phyloP scores from a whole-genome alignment of 768 basidiomycete species.

The Psilocybe cyanescens region DNA sequence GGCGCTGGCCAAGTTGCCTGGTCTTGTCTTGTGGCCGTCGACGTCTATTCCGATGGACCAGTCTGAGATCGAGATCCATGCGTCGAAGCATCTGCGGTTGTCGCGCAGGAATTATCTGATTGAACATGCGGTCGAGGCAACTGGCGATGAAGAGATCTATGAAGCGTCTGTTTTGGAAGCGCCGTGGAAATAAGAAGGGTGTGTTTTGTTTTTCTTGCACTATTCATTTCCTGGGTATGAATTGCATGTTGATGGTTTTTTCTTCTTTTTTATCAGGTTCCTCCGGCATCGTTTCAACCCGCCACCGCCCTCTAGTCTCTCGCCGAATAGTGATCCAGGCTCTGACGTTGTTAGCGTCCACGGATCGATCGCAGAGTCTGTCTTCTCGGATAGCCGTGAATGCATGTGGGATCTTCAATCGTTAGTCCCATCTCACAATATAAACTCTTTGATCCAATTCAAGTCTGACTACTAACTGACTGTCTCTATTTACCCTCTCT shows the following conservation, averaged over 20 bases:
- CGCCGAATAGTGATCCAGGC: conserved; percentile 27
- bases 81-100: conserved; percentile 62
- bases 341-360: conserved; percentile 25
- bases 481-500: neutral
- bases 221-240: conserved; percentile 2
- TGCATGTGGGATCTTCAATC: conserved; percentile 35
- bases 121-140: conserved; percentile 38
- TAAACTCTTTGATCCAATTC: neutral
- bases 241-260: neutral
- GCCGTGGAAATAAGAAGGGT: conserved; percentile 62
- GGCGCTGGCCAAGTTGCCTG: conserved; percentile 50
- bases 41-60: conserved; percentile 61
- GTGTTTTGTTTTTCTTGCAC: conserved; percentile 1
- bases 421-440: conserved; percentile 19
- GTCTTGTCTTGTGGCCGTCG: conserved; percentile 60
- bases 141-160: conserved; percentile 38
- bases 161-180: conserved; percentile 40
- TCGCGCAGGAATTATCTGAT: conserved; percentile 40
- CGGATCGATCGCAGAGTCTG: conserved; percentile 28
- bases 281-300: conserved; percentile 66
- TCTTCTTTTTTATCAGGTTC: conserved; percentile 45
- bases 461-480: neutral
- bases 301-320: conserved; percentile 39
- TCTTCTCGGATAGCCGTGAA: conserved; percentile 29
- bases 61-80: conserved; percentile 68